These are phyloP conservation scores for Wakefieldia striispora DNA, from an alignment of 768 basidiomycete species.

Conservation along the genomic window DNA sequence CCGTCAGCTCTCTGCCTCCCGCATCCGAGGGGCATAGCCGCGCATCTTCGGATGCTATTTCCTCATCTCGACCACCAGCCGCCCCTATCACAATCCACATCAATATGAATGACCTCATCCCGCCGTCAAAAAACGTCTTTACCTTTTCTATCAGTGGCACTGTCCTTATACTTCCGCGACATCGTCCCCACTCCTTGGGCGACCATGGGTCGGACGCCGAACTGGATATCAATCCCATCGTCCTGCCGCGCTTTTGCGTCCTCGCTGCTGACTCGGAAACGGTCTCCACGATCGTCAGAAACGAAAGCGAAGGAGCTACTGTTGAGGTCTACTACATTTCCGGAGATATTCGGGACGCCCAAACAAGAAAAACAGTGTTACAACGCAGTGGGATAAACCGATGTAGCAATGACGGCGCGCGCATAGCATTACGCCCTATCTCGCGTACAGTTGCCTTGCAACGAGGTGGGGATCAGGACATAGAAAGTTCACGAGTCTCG, in stretches of 20 bases:
- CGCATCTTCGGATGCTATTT: constrained; percentile 34
- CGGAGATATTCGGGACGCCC: constrained; percentile 57
- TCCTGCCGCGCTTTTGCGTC: constrained; percentile 67
- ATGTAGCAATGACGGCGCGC: constrained; percentile 59
- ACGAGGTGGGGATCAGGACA: constrained; percentile 19
- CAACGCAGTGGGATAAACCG: constrained; percentile 58
- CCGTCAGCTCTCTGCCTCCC: constrained; percentile 35
- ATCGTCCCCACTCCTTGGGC: constrained; percentile 24
- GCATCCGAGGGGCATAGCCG: constrained; percentile 37
- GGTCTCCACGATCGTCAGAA: constrained; percentile 55
- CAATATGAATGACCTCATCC: constrained; percentile 75
- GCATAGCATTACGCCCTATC: constrained; percentile 50
- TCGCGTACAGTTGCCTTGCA: constrained; percentile 23
- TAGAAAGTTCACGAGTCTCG: constrained; percentile 19
- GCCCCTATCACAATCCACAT: constrained; percentile 70
- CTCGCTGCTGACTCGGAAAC: constrained; percentile 65
- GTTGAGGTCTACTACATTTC: constrained; percentile 64
- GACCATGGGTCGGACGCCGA: constrained; percentile 26
- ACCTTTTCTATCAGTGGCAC: constrained; percentile 66
- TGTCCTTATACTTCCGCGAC: constrained; percentile 55
- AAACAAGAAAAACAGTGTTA: constrained; percentile 61
- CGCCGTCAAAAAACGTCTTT: constrained; percentile 62
- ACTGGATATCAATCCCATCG: constrained; percentile 48
- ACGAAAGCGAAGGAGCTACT: constrained; percentile 49
- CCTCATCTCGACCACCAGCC: constrained; percentile 43